phyloP scores from a whole-genome alignment of 306 rosid genomes.

The Rosa multiflora region DNA sequence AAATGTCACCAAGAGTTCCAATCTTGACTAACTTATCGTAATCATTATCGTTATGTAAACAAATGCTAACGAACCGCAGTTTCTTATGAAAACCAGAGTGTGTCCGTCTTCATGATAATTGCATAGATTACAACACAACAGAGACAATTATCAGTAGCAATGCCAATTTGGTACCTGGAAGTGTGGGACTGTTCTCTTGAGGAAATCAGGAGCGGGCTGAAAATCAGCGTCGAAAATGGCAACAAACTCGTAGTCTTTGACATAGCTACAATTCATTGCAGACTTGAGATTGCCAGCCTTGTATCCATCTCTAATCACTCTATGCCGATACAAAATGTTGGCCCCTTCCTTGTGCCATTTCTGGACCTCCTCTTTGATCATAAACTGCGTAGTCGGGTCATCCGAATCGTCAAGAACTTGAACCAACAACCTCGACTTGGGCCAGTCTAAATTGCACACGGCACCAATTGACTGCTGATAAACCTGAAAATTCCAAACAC shows the following conservation, averaged over 20 bases:
- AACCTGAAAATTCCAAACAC: conserved; percentile 46
- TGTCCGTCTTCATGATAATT: not conserved
- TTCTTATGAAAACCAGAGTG: not conserved
- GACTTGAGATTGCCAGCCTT: conserved; percentile 95
- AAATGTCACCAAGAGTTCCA: not conserved
- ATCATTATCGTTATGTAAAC: not conserved
- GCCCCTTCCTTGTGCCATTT: conserved; percentile 86
- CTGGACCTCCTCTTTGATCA: conserved; percentile 70
- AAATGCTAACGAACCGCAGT: not conserved
- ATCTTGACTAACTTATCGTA: not conserved
- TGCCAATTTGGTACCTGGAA: conserved; percentile 50
- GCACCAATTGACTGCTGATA: conserved; percentile 87
- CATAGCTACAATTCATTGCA: conserved; percentile 92
- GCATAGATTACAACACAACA: not conserved
- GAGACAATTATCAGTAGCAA: not conserved
- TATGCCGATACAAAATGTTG: conserved; percentile 68
- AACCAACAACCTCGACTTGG: conserved; percentile 60
- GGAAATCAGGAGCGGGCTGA: conserved; percentile 86
- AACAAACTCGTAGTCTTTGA: conserved; percentile 76
- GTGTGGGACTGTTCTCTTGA: conserved; percentile 76
- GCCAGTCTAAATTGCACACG: conserved; percentile 89
- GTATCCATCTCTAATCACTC: conserved; percentile 81
- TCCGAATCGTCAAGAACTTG: conserved; percentile 94
- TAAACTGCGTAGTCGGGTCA: conserved; percentile 60
- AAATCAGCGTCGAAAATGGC: conserved; percentile 91